These are phyloP conservation scores for Erythrobasidium hasegawianum DNA, from an alignment of 1,284 basidiomycete genomes.

Conservation along the genomic window DNA sequence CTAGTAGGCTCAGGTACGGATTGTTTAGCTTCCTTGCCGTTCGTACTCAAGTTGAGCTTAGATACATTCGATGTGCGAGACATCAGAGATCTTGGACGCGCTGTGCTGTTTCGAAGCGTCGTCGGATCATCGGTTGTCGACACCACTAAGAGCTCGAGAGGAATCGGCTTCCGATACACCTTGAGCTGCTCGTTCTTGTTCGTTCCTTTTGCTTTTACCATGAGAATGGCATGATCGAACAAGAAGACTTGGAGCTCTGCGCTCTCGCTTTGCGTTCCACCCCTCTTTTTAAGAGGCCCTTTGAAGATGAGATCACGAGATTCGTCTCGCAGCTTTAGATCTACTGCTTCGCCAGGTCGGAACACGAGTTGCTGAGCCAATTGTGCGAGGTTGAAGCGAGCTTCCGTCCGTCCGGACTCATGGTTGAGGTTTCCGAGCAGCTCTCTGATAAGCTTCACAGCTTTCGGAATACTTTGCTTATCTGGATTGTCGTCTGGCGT, in stretches of 20 bases:
- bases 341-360: slow-evolving; percentile 76
- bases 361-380: slow-evolving; percentile 83
- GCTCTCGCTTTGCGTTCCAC: slow-evolving; percentile 67
- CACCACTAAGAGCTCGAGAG: slow-evolving; percentile 85
- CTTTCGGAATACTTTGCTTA: slow-evolving; percentile 73
- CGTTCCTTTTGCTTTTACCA: slow-evolving; percentile 83
- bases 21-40: slow-evolving; percentile 6
- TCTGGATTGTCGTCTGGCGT: slow-evolving; percentile 89
- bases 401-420: slow-evolving; percentile 88
- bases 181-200: slow-evolving; percentile 89
- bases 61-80: slow-evolving; percentile 51
- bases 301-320: slow-evolving; percentile 89
- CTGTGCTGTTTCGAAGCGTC: slow-evolving; percentile 37
- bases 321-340: slow-evolving; percentile 80
- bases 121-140: slow-evolving; percentile 69
- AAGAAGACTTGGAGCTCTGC: slow-evolving; percentile 90
- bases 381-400: slow-evolving; percentile 85
- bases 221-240: slow-evolving; percentile 93
- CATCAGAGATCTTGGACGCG: slow-evolving; percentile 54
- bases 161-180: slow-evolving; percentile 95
- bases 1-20: slow-evolving; percentile 47
- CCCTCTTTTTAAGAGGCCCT: slow-evolving; percentile 86
- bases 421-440: slow-evolving; percentile 85
- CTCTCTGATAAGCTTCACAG: slow-evolving; percentile 71
- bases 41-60: slow-evolving; percentile 35